phyloP scores from a whole-genome alignment of 352 stramenopile genomes.

The Chrysophaeum taylorii region DNA sequence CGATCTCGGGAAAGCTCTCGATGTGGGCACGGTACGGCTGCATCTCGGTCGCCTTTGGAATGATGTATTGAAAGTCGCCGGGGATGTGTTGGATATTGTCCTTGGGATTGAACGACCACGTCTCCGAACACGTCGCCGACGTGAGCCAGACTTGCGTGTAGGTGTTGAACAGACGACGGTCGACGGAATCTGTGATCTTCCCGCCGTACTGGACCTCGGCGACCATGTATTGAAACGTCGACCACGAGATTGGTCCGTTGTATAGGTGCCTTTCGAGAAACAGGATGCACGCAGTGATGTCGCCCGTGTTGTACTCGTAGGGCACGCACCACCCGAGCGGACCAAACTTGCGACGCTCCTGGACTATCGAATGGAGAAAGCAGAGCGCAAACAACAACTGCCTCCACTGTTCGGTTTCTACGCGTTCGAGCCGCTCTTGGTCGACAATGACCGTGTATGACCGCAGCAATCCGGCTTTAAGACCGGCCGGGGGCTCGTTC shows the following conservation, averaged over 20 bases:
- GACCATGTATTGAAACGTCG: conserved; percentile 97
- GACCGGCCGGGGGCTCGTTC: conserved; percentile 88
- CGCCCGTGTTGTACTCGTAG: conserved; percentile 98
- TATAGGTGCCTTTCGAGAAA: conserved; percentile 98
- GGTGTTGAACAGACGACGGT: conserved; percentile 90
- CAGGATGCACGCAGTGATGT: conserved; percentile 90
- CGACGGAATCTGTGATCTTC: conserved; percentile 97
- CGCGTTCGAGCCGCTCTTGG: conserved; percentile 90
- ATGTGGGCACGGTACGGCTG: conserved; percentile 88
- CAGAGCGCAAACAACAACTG: conserved; percentile 92
- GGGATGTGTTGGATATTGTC: conserved; percentile 88
- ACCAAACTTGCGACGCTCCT: conserved; percentile 96
- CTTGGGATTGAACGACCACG: conserved; percentile 86
- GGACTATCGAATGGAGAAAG: conserved; percentile 94
- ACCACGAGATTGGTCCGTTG: conserved; percentile 93
- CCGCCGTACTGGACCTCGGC: conserved; percentile 94
- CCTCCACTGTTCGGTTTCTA: conserved; percentile 89
- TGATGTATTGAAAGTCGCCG: conserved; percentile 90
- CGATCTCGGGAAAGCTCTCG: conserved; percentile 84
- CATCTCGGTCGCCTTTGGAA: conserved; percentile 71
- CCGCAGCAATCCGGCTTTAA: conserved; percentile 82
- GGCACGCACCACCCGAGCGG: conserved; percentile 93
- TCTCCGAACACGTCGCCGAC: conserved; percentile 57
- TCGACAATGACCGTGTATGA: conserved; percentile 98
- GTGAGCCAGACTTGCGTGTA: conserved; percentile 91